Base-by-base conservation (phyloP, 192 early-diverging fungal genomes). In the Kappamyces sp. region DNA sequence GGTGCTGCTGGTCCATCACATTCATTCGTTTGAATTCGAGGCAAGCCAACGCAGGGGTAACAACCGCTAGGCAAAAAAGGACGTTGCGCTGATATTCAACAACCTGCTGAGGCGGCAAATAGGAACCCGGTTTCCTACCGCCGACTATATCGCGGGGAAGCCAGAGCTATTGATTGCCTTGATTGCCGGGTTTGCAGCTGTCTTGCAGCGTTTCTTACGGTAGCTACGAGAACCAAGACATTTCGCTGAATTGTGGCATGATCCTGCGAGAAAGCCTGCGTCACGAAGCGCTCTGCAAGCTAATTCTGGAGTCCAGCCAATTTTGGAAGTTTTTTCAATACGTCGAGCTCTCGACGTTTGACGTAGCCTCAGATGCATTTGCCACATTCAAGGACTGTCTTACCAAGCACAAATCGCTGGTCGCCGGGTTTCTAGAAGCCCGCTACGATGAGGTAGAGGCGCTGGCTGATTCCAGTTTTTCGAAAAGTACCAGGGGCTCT, bases 311-410 rank as follows among this genome's bases (percentile, higher is more conserved):
- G 59, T 87, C 89, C 15, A 79, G 79, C 31, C 82, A 90, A 62
- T 98, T 99, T 62, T 94, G 93, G 79, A 84, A 86, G 60, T 93
- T 99, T 49, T 98, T 98, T 61, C 77, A 78, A 13, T 99, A 98
- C 69, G 95, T 99, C 8, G 95, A 99, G 71, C 78, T 92, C 61
- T 87, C 87, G 54, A 98, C 93, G 12, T 99, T 99, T 80, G 97
- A 99, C 79, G 91, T 95, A 43, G 92, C 97, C 35, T 92, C 89
- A 41, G 97, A 99, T 71, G 97, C 97, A 3, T 99, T 98, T 72
- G 91, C 89, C 12, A 96, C 90, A 41, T 99, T 99, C 72, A 95
- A 94, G 72, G 85, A 87, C 51, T 23, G 63, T 4, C 61, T 99
- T 60, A 98, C 93, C 40, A 89, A 88, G 65, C 93, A 97, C 77